These are phyloP conservation scores for Meyerozyma smithsonii DNA, from an alignment of 1,139 yeast genomes.

Conservation along the genomic window DNA sequence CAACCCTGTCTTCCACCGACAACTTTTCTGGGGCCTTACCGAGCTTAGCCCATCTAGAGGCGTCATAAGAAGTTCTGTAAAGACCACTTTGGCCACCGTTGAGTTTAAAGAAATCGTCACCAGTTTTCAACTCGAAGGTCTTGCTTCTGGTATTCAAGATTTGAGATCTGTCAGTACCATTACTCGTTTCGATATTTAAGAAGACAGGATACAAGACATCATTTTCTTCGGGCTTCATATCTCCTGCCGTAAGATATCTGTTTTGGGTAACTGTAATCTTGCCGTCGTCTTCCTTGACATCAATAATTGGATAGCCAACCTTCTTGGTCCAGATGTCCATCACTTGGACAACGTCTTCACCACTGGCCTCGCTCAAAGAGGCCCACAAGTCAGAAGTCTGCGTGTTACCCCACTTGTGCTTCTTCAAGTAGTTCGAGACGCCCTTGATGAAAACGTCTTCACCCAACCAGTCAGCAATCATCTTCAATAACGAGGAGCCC, in stretches of 20 bases:
- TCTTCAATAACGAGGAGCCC: slow-evolving; percentile 72
- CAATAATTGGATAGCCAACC: slow-evolving; percentile 79
- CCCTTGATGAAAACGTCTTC: slow-evolving; percentile 65
- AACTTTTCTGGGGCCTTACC: slow-evolving; percentile 65
- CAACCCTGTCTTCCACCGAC: slow-evolving; percentile 80
- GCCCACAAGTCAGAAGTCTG: slow-evolving; percentile 78
- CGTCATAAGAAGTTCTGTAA: slow-evolving; percentile 73
- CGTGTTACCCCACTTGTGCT: slow-evolving; percentile 72
- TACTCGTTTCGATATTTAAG: slow-evolving; percentile 65
- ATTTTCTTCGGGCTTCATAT: slow-evolving; percentile 60
- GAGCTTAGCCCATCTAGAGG: slow-evolving; percentile 69
- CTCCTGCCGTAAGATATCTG: slow-evolving; percentile 77
- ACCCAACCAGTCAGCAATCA: slow-evolving; percentile 69
- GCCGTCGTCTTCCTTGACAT: slow-evolving; percentile 47
- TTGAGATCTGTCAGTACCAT: slow-evolving; percentile 60
- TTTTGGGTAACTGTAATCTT: slow-evolving; percentile 58
- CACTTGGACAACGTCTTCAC: slow-evolving; percentile 63
- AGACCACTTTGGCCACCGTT: slow-evolving; percentile 83
- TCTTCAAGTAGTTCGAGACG: slow-evolving; percentile 63
- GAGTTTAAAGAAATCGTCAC: slow-evolving; percentile 57
- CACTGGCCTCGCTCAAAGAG: slow-evolving; percentile 67
- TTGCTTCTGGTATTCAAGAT: slow-evolving; percentile 54
- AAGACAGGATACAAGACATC: slow-evolving; percentile 74
- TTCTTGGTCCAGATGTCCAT: slow-evolving; percentile 83
- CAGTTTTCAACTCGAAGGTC: slow-evolving; percentile 37